These are phyloP conservation scores for Kalanchoe fedtschenkoi DNA, from an alignment of 164 flowering plant species.

Conservation along the genomic window DNA sequence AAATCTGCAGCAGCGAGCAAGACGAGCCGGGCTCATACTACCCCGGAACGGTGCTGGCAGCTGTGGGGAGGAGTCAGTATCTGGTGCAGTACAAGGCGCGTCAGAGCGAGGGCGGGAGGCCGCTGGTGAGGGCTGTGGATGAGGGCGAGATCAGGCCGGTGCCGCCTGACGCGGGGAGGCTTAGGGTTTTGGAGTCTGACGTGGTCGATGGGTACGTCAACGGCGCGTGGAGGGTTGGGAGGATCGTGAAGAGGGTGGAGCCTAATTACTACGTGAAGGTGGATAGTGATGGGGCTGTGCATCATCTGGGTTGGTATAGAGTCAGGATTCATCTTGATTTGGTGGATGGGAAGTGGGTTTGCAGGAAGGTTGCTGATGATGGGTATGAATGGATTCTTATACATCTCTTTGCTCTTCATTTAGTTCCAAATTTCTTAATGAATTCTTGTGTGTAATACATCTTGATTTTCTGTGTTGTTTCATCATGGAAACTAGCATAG, in stretches of 20 bases:
- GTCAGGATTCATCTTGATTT: constrained; percentile 3
- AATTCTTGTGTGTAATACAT: too few species aligned
- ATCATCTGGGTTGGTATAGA: background rate
- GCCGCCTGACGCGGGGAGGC: background rate
- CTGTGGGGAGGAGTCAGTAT: too few species aligned
- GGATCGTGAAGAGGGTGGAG: constrained; percentile 1
- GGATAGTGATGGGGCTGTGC: background rate
- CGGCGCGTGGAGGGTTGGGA: background rate
- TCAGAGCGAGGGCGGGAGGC: too few species aligned
- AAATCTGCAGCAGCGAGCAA: background rate
- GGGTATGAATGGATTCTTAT: background rate
- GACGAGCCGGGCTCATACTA: too few species aligned
- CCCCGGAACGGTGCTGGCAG: too few species aligned
- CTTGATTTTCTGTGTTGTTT: too few species aligned
- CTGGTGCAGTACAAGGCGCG: too few species aligned
- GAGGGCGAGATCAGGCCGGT: background rate
- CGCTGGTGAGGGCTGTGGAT: too few species aligned
- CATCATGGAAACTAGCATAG: too few species aligned
- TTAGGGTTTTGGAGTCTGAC: background rate
- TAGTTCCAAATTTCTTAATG: background rate
- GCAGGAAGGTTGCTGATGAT: background rate
- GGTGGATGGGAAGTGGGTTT: background rate
- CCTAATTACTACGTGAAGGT: background rate
- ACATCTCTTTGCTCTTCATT: background rate
- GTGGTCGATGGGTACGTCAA: background rate